Evolutionary conservation across 371 early-diverging fungal species (phyloP), one percentile per base, ranked within the genome.

Genomic region (Mucor racemosus): DNA sequence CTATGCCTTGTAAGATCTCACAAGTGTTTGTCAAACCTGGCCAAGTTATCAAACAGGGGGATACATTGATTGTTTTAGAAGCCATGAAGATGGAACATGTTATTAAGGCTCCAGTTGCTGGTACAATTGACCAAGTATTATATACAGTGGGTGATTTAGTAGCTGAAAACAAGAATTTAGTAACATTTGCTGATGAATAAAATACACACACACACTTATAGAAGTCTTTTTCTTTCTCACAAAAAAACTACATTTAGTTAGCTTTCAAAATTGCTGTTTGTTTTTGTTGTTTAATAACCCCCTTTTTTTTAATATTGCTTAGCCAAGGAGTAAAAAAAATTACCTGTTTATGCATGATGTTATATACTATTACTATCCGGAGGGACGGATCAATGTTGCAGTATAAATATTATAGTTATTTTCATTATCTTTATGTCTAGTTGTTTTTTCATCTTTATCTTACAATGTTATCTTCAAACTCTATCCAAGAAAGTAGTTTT

Each of bases 1-100:
- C 98, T 8, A 97, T 98, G 98, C 96, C 97, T 10, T 95, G 97
- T 84, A 96, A 95, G 83, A 95, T 98, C 62, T 91, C 94, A 7
- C 92, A 93, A 75, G 90, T 97, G 0, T 71, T 91, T 69, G 89
- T 94, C 15, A 82, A 90, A 59, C 82, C 89, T 14, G 98, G 97
- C 19, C 91, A 95, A 56, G 77, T 76, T 39, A 94, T 98, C n/a
- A 84, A 87, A 58, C 92, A 93, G 77, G 97, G 93, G 33, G 84
- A 90, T 48, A 85, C 91, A 17, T 76, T 98, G 56, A 77, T 97
- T 1, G 86, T 98, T 33, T 82, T 98, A 46, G 98, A 98, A 72
- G 98, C 98, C 19, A 98, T 98, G 98, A 98, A 98, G 86, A 98
- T 98, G 98, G 97, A 97, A 84, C 97, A 98, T 68, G 88, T 94